Conservation (phyloP, 257 asterid genomes). For the Gardenia jasminoides region DNA sequence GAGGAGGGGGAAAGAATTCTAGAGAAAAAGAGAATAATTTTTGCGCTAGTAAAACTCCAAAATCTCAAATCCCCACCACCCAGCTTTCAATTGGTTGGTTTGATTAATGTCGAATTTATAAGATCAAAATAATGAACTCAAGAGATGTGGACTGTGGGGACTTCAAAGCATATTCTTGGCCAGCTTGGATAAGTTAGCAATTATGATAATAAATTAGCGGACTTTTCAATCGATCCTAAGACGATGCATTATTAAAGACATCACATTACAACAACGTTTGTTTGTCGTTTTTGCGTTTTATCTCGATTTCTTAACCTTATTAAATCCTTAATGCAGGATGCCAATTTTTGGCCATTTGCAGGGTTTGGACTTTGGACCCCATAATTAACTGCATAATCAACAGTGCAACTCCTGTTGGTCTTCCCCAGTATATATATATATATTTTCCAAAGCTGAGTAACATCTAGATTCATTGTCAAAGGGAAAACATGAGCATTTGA, state of each 20-base stretch:
- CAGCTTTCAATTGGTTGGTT: neutral
- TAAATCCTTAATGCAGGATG: too few species aligned
- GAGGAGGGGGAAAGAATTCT: too few species aligned
- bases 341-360: too few species aligned
- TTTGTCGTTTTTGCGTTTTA: neutral
- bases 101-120: neutral
- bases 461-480: too few species aligned
- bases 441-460: too few species aligned
- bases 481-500: too few species aligned
- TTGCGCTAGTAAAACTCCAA: too few species aligned
- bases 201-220: neutral
- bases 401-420: too few species aligned
- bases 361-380: too few species aligned
- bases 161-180: neutral
- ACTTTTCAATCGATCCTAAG: neutral
- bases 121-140: neutral
- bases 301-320: neutral
- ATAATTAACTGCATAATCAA: too few species aligned
- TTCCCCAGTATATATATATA: too few species aligned
- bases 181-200: neutral
- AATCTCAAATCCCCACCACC: neutral
- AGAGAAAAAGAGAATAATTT: too few species aligned
- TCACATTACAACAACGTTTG: neutral
- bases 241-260: neutral
- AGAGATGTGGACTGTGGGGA: neutral